phyloP scores from a whole-genome alignment of 2,329 filamentous ascomycete species.

The Cordyceps militaris region DNA sequence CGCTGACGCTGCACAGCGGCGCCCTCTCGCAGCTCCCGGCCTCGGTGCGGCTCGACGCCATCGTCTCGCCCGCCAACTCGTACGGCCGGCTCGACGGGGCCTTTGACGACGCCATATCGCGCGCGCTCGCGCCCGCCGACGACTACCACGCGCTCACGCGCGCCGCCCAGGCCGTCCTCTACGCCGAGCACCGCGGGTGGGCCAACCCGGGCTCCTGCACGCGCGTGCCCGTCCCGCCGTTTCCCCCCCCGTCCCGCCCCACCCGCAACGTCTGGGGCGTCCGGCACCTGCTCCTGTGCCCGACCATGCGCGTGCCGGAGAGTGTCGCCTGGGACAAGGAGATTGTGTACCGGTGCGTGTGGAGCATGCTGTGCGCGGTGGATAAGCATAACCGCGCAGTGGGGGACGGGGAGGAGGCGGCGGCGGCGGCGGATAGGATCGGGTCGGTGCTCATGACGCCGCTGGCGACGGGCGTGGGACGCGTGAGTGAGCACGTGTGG shows the following conservation, averaged over 20 bases:
- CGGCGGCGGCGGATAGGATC: conserved; percentile 25
- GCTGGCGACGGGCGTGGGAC: conserved; percentile 41
- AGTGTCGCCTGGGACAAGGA: conserved; percentile 42
- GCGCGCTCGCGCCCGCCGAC: conserved; percentile 35
- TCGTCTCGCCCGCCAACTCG: conserved; percentile 49
- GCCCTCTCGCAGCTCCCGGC: conserved; percentile 31
- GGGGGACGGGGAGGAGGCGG: neutral
- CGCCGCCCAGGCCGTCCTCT: conserved; percentile 37
- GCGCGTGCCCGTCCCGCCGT: conserved; percentile 36
- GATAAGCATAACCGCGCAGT: conserved; percentile 38
- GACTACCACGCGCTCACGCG: conserved; percentile 42
- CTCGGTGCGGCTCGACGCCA: conserved; percentile 34
- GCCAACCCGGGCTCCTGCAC: conserved; percentile 45
- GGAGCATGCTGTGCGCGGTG: conserved; percentile 42
- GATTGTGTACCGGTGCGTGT: conserved; percentile 47
- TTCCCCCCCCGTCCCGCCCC: conserved; percentile 7
- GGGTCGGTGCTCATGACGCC: conserved; percentile 43
- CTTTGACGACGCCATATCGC: conserved; percentile 48
- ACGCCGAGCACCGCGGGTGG: conserved; percentile 41
- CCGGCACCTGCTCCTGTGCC: conserved; percentile 41
- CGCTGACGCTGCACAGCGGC: conserved; percentile 29
- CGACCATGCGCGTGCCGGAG: conserved; percentile 44
- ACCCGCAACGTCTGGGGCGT: conserved; percentile 35
- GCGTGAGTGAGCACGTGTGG: conserved; percentile 40
- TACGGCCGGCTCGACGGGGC: conserved; percentile 47